Evolutionary conservation across 306 rosid species (phyloP), one percentile per base, ranked within the genome.

Genomic region (Sicyos edulis): DNA sequence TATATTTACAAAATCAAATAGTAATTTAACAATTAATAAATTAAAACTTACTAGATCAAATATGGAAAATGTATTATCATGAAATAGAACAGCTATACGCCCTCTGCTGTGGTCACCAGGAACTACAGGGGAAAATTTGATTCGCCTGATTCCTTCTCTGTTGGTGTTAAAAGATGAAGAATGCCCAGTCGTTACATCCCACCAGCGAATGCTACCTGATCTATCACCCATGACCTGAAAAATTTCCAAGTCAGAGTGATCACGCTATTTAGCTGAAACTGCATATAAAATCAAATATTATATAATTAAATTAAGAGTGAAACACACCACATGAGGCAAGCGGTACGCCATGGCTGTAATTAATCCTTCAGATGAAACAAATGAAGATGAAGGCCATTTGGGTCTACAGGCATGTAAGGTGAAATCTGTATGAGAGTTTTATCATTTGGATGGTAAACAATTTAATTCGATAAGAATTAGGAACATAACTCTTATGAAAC

Each of bases 261-360:
- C 67, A 69, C 1, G 24, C 9, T 24, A 26, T 47, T 22, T 9
- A 26, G 45, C 44, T 34, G 8, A 69, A 24, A 7, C 16, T 0
- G n/a, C 45, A 11, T 21, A 62, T 0, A 50, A 51, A 15, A 69
- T 21, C 57, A 68, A 21, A 49, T 50, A 8, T 26, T 69, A 69
- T 69, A 16, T 26, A 26, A 69, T n/a, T 26, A 50, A 51, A 53
- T 26, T 3, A 10, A 26, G 29, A 73, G 74, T 56, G 62, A 73
- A 63, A 71, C 74, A 62, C 86, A 93, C 99, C 81, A 93, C 97
- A 76, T 91, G 97, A 82, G 99, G 99, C 85, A 89, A 81, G 73
- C 99, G 97, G 78, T 93, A 93, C 42, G 99, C 96, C 99, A 93
- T 93, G 64, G 99, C 99, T 78, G 99, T 88, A 79, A 85, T 85